Evolutionary conservation across 192 early-diverging fungal species (phyloP).

Genomic region (Lunasporangiospora selenospora): DNA sequence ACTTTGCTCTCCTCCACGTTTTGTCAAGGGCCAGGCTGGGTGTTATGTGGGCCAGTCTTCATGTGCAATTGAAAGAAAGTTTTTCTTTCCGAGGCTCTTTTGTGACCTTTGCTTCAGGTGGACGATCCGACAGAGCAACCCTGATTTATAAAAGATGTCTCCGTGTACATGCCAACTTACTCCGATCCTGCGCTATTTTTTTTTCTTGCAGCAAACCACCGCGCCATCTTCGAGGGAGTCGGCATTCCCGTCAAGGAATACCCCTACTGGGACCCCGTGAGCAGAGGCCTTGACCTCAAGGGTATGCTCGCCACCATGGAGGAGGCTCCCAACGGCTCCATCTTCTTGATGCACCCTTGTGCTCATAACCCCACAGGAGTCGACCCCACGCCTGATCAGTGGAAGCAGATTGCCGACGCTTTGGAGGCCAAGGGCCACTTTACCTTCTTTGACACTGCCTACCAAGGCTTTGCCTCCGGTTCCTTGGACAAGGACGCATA

Average conservation of each 20-base stretch:
- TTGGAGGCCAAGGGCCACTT: slow-evolving; percentile 81
- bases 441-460: slow-evolving; percentile 98
- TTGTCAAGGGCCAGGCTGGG: too few species aligned
- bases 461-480: slow-evolving; percentile 98
- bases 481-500: slow-evolving; percentile 90
- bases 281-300: slow-evolving; percentile 79
- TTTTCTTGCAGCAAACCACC: slow-evolving; percentile 94
- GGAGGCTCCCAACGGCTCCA: slow-evolving; percentile 77
- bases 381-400: slow-evolving; percentile 94
- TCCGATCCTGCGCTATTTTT: too few species aligned
- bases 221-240: slow-evolving; percentile 85
- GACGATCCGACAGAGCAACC: too few species aligned
- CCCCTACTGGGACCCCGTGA: slow-evolving; percentile 87
- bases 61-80: too few species aligned
- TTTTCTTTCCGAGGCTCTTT: too few species aligned
- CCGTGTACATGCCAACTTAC: too few species aligned
- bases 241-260: slow-evolving; percentile 88
- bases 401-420: slow-evolving; percentile 89
- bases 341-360: slow-evolving; percentile 94
- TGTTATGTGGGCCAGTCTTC: too few species aligned
- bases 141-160: too few species aligned
- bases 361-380: slow-evolving; percentile 99
- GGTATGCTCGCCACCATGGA: slow-evolving; percentile 75
- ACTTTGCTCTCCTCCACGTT: slow-evolving; percentile 8
- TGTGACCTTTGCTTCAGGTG: too few species aligned